Evolutionary conservation across 441 rosid genomes (phyloP), one percentile per base, ranked within the genome.

Genomic region (Jatropha podagrica): DNA sequence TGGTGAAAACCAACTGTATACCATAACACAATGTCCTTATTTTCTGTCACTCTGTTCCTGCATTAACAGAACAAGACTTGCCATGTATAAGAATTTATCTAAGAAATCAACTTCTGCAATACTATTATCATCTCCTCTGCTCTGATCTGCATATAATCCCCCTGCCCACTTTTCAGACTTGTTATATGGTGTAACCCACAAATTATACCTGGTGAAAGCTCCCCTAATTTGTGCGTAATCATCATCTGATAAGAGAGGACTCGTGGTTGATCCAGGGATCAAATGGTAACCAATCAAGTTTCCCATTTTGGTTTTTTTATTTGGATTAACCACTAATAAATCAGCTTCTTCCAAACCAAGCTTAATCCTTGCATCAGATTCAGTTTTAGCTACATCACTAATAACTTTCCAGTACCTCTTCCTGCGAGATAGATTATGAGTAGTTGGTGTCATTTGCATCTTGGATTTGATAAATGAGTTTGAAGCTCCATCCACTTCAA

Each of bases 1-100:
- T 87, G 91, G 70, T 84, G 89, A 68, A 85, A 72, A 2, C 88
- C 91, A 75, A 85, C 1, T 3, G 82, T 80, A 68, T 87, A 85
- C 91, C 91, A 83, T 44, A 83, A 9, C 61, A 86, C 86, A 13
- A 86, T 83, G 65, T 88, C 86, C 80, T 72, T 71, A 38, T 83
- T 82, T 71, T 85, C 87, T 23, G 85, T 85, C n/a, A 32, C 32
- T 66, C 90, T 73, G 27, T 85, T 79, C 79, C 88, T 87, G 82
- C 71, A 76, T n/a, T 8, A 44, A 49, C 51, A 48, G 3, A 48
- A 48, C 13, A 32, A 1, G 32, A 32, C 32, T 44, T 44, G 7
- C 10, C 48, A 44, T 11, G 5, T 11, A 7, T 7, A 44, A 6
- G 46, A 5, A 42, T 42, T 42, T 42, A 42, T 42, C 9, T 42